Base-by-base conservation (phyloP, 164 flowering plant species). In the Vitis rupestris region DNA sequence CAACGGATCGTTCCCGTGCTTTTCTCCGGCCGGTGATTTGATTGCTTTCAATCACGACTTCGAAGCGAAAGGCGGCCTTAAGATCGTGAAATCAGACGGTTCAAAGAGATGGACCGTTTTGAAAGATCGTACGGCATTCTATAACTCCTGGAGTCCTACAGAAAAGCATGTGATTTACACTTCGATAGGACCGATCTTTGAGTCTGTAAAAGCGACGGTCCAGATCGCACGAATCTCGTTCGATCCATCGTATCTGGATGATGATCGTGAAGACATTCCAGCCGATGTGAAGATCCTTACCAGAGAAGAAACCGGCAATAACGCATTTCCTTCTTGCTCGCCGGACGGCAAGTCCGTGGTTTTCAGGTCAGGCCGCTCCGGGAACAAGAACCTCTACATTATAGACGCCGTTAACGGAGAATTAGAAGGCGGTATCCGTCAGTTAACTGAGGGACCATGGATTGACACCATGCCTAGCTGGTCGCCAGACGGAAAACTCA, bases 391-490 rank as follows among this genome's bases (percentile, higher is more conserved):
- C 55, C 74, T 94, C 15, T 92, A 85, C 79, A 75, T 94, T 1
- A 30, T 88, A 2, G 93, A 92, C 70, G 91, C 98, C 31, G 82
- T 86, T 7, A 61, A 88, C 15, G 98, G 97, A 7, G 98, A 91
- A 66, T 69, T 79, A 10, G 65, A 78, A 50, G 89, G 87, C 2
- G 90, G 77, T 8, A 80, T 92, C 64, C 88, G 90, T 12, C 91
- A 59, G 67, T 73, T 94, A 66, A 94, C 98, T 10, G 83, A 90
- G 0, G 97, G 97, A 2, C 82, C 88, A 11, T 94, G 97, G 90
- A 94, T 86, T 10, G 98, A 94, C 66, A 94, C 98, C 2, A 94
- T 94, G 98, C 97, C 97, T 2, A 75, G 75, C 69, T 94, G 98
- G 97, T 94, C 97, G 1, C 94, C 97, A 0, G 85, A 81, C 19